Base-by-base conservation (phyloP, 768 basidiomycete species). In the Grammothele lineata region DNA sequence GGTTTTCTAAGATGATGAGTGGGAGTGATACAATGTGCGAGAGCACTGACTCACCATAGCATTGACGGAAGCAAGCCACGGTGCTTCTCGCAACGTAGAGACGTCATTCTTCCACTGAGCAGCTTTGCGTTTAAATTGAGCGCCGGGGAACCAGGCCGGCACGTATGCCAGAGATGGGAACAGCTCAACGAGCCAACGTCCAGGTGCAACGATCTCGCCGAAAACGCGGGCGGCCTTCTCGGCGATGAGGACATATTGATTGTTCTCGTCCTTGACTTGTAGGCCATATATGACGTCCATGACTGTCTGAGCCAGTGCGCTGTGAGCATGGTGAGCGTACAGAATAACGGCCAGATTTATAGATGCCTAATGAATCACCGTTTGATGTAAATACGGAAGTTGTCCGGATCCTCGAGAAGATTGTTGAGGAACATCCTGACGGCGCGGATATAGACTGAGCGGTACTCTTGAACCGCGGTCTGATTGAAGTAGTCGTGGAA, bases 71-170 rank as follows among this genome's bases (percentile, higher is more conserved):
- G 22, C 50, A 44, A 5, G n/a, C n/a, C 47, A 57, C 11, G 63
- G 59, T 23, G 56, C 50, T 14, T 58, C 43, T 11, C 51, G 32
- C 51, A 58, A 48, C 14, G 51, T 47, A 7, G 50, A 43, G 0
- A 61, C 51, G 18, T 40, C 43, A 17, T 52, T 38, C 6, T 38
- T 37, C 57, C 56, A 61, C 7, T 30, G 35, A 6, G 23, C 37
- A 3, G 57, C 58, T 26, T 51, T 25, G n/a, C 54, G 44, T 35
- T 58, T 54, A 49, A 63, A 65, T 0, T 37, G 40, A 0, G 58
- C 56, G 15, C 61, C 61, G 1, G 65, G 65, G 38, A 66, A 48
- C 65, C 65, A 66, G 15, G 38, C 23, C 0, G 65, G 65, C 4
- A 64, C 15, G 33, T 30, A 41, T 52, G 24, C 23, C 53, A 54